phyloP scores from a whole-genome alignment of 139 green algal genomes.

The Protoeuglena noctilucae region DNA sequence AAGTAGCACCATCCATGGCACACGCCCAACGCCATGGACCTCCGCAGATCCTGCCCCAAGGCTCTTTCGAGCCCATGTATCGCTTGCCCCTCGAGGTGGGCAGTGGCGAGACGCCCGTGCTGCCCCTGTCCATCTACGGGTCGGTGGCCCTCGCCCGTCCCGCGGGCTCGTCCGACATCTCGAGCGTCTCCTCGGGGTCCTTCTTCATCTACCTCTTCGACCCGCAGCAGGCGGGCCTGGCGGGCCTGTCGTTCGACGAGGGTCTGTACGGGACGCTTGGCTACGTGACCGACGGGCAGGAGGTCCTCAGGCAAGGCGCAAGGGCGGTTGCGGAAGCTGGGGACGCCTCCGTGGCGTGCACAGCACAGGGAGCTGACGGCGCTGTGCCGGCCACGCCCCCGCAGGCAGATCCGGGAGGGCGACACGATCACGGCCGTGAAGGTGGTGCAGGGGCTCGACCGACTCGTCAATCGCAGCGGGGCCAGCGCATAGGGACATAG shows the following conservation, averaged over 20 bases:
- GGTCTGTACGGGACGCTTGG: conserved; percentile 32
- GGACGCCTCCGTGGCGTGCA: too few relatives aligned
- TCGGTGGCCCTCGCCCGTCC: conserved; percentile 18
- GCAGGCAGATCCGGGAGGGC: too few relatives aligned
- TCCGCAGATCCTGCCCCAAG: conserved; percentile 22
- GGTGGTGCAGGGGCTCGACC: too few relatives aligned
- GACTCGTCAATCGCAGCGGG: too few relatives aligned
- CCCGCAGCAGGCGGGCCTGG: conserved; percentile 16
- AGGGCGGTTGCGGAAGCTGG: too few relatives aligned
- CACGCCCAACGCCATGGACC: too few relatives aligned
- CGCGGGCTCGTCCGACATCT: background rate
- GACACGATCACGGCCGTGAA: too few relatives aligned
- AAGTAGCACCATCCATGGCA: too few relatives aligned
- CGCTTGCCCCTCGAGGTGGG: conserved; percentile 21
- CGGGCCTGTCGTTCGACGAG: conserved; percentile 30
- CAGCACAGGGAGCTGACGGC: too few relatives aligned
- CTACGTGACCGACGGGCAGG: conserved; percentile 22
- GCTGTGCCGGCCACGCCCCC: too few relatives aligned
- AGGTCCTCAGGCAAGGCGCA: too few relatives aligned
- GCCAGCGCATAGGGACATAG: too few relatives aligned
- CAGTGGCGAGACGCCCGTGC: conserved; percentile 25
- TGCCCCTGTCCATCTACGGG: conserved; percentile 27
- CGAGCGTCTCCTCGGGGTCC: conserved; percentile 10
- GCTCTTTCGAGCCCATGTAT: conserved; percentile 29
- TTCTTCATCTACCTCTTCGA: conserved; percentile 39